These are phyloP conservation scores for Fusarium domesticum DNA, from an alignment of 2,329 filamentous ascomycete species.

Conservation along the genomic window DNA sequence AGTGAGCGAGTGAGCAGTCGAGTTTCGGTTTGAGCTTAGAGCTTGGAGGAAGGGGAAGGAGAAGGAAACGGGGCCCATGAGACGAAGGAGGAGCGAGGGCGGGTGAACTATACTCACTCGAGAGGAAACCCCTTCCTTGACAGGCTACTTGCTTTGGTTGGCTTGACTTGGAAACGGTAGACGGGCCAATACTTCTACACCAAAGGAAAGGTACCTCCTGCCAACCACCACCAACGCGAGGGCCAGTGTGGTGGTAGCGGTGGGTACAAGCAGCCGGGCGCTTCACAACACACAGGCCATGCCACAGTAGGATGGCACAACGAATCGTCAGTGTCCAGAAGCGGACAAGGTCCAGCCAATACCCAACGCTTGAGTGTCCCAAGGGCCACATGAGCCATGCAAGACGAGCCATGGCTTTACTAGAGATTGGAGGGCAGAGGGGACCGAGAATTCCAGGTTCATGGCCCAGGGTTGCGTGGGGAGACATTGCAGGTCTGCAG, in stretches of 20 bases:
- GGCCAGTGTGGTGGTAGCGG: constrained; percentile 23
- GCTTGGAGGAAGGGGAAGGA: constrained; percentile 9
- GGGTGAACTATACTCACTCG: constrained; percentile 25
- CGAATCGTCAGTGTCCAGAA: not conserved
- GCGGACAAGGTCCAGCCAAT: not conserved
- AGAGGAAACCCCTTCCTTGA: constrained; percentile 13
- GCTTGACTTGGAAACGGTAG: too few species aligned
- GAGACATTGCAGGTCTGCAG: too few species aligned
- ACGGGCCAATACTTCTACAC: too few species aligned
- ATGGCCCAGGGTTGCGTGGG: not conserved
- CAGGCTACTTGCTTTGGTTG: too few species aligned
- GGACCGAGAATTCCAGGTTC: not conserved
- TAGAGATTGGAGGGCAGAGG: not conserved
- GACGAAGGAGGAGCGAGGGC: constrained; percentile 21
- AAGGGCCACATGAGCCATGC: not conserved
- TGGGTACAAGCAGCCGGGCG: constrained; percentile 28
- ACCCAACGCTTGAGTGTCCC: not conserved
- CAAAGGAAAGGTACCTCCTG: too few species aligned
- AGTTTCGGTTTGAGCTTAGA: constrained; percentile 4
- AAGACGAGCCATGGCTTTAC: not conserved
- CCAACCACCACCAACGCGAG: too few species aligned
- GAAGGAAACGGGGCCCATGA: constrained; percentile 13
- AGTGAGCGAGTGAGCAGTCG: constrained; percentile 4
- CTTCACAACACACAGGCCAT: constrained; percentile 9
- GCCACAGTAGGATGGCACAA: not conserved